phyloP scores from a whole-genome alignment of 768 basidiomycete species.

The Rickenella mellea region DNA sequence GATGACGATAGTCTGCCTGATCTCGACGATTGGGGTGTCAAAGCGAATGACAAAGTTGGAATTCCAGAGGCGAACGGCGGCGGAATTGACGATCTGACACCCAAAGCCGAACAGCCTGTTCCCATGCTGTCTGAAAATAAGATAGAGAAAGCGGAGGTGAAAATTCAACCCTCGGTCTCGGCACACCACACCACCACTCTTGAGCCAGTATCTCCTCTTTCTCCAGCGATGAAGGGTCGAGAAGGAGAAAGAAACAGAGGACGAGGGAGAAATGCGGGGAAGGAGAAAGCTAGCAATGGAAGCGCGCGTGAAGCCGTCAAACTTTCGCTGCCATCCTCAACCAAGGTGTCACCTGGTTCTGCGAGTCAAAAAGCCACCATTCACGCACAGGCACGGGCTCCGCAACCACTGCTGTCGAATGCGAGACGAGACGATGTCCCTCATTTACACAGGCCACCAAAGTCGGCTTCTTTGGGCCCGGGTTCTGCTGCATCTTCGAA shows the following conservation, averaged over 20 bases:
- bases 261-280: too few species aligned
- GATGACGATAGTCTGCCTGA: conserved; percentile 76
- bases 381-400: too few species aligned
- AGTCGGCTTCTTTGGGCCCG: too few species aligned
- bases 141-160: background rate
- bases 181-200: conserved; percentile 52
- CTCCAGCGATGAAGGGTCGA: too few species aligned
- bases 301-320: too few species aligned
- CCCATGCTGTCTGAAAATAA: conserved; percentile 6
- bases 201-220: conserved; percentile 52
- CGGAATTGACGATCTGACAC: conserved; percentile 13
- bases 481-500: conserved; percentile 6
- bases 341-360: too few species aligned
- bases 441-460: background rate
- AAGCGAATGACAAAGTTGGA: conserved; percentile 20
- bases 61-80: conserved; percentile 12
- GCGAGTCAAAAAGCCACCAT: too few species aligned
- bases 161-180: background rate
- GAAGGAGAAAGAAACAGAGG: too few species aligned
- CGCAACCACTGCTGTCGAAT: too few species aligned
- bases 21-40: conserved; percentile 79
- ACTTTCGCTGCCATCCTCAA: too few species aligned
- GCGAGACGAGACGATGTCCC: too few species aligned
- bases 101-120: conserved; percentile 22
- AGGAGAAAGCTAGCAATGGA: too few species aligned